Percentiles rank a stretch among this genome's conserved stretches.
Evolutionary conservation across 208 protist genomes (phyloP).

Genomic region (Crithidia fasciculata): DNA sequence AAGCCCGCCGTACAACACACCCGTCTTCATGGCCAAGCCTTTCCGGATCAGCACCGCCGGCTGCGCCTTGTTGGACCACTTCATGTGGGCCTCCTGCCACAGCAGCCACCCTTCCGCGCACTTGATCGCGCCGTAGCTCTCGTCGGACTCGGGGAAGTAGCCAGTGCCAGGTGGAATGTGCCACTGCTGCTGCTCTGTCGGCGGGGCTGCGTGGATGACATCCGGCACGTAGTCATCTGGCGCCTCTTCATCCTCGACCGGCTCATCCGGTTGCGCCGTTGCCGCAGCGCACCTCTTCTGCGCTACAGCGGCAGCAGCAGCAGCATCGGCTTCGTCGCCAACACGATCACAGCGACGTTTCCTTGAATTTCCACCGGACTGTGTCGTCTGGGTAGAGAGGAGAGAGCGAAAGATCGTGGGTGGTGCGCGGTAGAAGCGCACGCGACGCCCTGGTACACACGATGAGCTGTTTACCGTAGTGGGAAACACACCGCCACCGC

Average conservation of each 20-base stretch:
- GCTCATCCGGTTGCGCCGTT: constrained; percentile 8
- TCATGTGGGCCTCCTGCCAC: constrained; percentile 71
- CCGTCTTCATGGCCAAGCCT: constrained; percentile 85
- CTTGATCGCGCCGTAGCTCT: constrained; percentile 74
- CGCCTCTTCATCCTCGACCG: constrained; percentile 35
- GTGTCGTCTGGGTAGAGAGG: background rate
- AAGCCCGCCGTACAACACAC: constrained; percentile 72
- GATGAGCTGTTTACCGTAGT: too few relatives aligned
- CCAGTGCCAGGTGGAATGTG: constrained; percentile 73
- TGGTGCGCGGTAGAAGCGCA: constrained; percentile 16
- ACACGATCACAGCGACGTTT: too few relatives aligned
- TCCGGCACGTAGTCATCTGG: constrained; percentile 51
- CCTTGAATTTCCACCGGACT: too few relatives aligned
- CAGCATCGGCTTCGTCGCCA: background rate
- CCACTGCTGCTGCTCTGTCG: constrained; percentile 23
- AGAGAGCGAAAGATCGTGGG: constrained; percentile 16
- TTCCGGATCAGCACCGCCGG: constrained; percentile 75
- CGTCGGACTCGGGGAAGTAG: constrained; percentile 73
- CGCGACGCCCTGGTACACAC: constrained; percentile 1
- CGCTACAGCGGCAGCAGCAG: too few relatives aligned
- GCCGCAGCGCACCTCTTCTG: background rate
- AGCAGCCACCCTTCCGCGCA: constrained; percentile 82
- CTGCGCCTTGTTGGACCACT: constrained; percentile 57
- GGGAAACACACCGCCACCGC: background rate
- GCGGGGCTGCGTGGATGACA: constrained; percentile 41